Conservation (phyloP, 345 rosid species). For the Eucalyptus virginea region DNA sequence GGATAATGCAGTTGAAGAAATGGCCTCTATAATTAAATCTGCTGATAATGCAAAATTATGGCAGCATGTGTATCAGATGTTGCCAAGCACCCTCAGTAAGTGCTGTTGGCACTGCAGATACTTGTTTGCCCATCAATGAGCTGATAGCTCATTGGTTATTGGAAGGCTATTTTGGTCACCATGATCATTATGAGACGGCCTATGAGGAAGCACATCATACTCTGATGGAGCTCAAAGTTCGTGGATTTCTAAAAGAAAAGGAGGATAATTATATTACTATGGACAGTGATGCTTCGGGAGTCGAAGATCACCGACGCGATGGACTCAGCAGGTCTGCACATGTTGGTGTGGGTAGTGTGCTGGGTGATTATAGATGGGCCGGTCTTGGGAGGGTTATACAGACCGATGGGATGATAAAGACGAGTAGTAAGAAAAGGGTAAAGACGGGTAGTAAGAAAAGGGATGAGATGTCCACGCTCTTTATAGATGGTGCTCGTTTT, state of each 20-base stretch:
- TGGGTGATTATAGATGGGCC: neutral
- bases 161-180: slow-evolving; percentile 44
- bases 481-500: neutral
- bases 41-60: neutral
- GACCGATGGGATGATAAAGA: slow-evolving; percentile 40
- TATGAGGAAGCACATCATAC: slow-evolving; percentile 29
- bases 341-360: slow-evolving; percentile 17
- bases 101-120: too few relatives aligned
- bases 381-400: slow-evolving; percentile 23
- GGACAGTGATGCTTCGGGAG: slow-evolving; percentile 8
- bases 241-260: slow-evolving; percentile 32
- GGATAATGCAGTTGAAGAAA: neutral
- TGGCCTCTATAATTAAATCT: neutral
- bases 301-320: slow-evolving; percentile 13
- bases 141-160: slow-evolving; percentile 56
- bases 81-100: neutral
- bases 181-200: slow-evolving; percentile 15
- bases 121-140: neutral
- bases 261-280: slow-evolving; percentile 26
- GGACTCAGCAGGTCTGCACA: slow-evolving; percentile 1
- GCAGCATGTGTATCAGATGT: neutral
- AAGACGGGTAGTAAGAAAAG: neutral
- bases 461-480: neutral
- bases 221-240: slow-evolving; percentile 37
- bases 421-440: neutral